A percentile compares a stretch with the other conserved stretches of the same genome.
Evolutionary conservation across 257 asterid species (phyloP).

Genomic region (Anisodus acutangulus): DNA sequence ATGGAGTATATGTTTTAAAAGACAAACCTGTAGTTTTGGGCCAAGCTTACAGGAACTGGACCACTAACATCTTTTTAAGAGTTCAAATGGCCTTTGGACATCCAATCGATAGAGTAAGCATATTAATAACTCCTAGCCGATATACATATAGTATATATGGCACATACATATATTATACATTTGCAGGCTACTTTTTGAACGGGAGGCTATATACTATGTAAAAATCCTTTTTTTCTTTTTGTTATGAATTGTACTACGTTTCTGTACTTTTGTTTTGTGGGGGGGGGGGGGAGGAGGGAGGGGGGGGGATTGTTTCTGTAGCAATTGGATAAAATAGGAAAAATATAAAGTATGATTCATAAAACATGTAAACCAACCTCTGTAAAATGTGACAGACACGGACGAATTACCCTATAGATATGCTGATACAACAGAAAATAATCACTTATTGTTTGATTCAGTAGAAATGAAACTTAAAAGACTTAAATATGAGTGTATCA

Average conservation of each 20-base stretch:
- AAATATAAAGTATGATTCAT: conserved; percentile 25
- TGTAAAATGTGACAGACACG: conserved; percentile 14
- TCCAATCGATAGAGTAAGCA: not conserved
- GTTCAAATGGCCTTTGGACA: conserved; percentile 2
- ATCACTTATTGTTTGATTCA: conserved; percentile 14
- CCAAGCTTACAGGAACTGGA: not conserved
- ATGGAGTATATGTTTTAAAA: not conserved
- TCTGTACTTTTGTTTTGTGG: no score
- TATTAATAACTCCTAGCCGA: no score
- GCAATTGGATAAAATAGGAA: not conserved
- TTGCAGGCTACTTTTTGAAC: no score
- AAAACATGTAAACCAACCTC: conserved; percentile 13
- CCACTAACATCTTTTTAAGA: not conserved
- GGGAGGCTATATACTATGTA: no score
- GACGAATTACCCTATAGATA: conserved; percentile 23
- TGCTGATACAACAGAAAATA: conserved; percentile 14
- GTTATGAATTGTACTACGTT: not conserved
- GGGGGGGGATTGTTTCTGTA: not conserved
- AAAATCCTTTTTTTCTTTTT: not conserved
- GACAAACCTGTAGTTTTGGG: conserved; percentile 6
- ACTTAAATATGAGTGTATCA: not conserved
- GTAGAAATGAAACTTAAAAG: conserved; percentile 15
- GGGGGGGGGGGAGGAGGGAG: no score
- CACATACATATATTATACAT: no score
- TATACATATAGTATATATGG: no score